Evolutionary conservation across 768 basidiomycete genomes (phyloP).

Genomic region (Tylopilus sp.): DNA sequence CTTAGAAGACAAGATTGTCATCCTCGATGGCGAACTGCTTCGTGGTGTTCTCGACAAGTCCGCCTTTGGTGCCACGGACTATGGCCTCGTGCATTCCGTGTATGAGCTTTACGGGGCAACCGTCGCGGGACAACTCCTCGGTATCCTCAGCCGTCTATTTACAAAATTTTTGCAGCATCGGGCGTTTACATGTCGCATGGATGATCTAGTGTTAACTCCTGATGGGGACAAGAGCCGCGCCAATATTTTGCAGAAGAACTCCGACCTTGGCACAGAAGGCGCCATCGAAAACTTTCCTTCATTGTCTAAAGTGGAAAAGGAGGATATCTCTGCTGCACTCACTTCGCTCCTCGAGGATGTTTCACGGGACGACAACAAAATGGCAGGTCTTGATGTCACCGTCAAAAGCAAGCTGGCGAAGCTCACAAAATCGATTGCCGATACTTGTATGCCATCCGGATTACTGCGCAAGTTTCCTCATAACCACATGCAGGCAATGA

Average conservation of each 20-base stretch:
- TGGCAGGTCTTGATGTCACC: conserved; percentile 94
- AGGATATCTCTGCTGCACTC: conserved; percentile 57
- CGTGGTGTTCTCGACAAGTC: conserved; percentile 96
- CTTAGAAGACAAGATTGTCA: conserved; percentile 79
- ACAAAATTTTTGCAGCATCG: conserved; percentile 97
- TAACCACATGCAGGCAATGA: conserved; percentile 99
- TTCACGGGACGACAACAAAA: conserved; percentile 91
- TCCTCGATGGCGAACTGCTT: conserved; percentile 91
- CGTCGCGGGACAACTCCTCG: conserved; percentile 85
- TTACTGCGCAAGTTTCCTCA: conserved; percentile 93
- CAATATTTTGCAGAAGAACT: conserved; percentile 62
- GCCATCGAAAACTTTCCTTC: conserved; percentile 91
- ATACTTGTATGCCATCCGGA: conserved; percentile 80
- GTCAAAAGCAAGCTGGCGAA: conserved; percentile 83
- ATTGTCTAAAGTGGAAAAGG: conserved; percentile 45
- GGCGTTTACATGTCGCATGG: conserved; percentile 98
- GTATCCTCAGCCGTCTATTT: conserved; percentile 89
- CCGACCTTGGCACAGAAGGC: conserved; percentile 76
- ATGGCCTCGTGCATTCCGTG: conserved; percentile 94
- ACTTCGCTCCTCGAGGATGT: conserved; percentile 82
- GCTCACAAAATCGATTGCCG: conserved; percentile 87
- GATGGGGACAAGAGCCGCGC: conserved; percentile 71
- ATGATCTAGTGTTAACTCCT: conserved; percentile 88
- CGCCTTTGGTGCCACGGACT: conserved; percentile 94
- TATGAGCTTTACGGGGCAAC: conserved; percentile 94